Evolutionary conservation across 1,284 basidiomycete species (phyloP), one percentile per base, ranked within the genome.

Genomic region (Pseudozyma sp.): DNA sequence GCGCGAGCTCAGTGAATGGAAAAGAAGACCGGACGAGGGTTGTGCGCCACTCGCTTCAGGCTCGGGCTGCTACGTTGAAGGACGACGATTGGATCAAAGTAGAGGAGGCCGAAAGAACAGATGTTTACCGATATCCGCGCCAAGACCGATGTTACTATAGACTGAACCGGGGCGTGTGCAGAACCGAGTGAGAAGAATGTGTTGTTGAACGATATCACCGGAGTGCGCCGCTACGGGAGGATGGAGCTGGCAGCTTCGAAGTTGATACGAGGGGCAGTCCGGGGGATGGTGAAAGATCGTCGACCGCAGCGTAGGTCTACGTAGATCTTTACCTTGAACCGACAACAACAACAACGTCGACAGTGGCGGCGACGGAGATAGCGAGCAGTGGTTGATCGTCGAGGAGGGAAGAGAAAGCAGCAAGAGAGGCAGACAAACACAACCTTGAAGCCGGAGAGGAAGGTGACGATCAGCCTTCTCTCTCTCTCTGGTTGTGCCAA

Each of bases 271-370:
- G 42, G 10, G 31, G 9, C 16, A 17, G 42, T 45, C 34, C 17
- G 33, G 44, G 54, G 49, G 34, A 37, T 17, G 48, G 30, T 29
- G 46, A 11, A 39, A 45, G 54, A 54, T 33, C 40, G 53, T 45
- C 58, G 57, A 60, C 64, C 53, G 64, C 57, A 52, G 64, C 53
- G 64, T 47, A 24, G 43, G 53, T 48, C 57, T 52, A 45, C 52
- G 17, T 13, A 11, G 43, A 58, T 54, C 52, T 44, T 37, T 30
- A 51, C 44, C 33, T 43, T 48, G 14, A 35, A n/a, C 24, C 24
- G 24, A 24, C 24, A 24, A 24, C 24, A n/a, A 42, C 13, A 16
- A 42, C 40, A 16, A 13, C 10, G 40, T 14, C 16, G 40, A n/a
- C 40, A 31, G n/a, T 30, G 10, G 50, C 46, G 50, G 44, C 5